Base-by-base conservation (phyloP, 345 rosid genomes). In the Limnanthes douglasii region DNA sequence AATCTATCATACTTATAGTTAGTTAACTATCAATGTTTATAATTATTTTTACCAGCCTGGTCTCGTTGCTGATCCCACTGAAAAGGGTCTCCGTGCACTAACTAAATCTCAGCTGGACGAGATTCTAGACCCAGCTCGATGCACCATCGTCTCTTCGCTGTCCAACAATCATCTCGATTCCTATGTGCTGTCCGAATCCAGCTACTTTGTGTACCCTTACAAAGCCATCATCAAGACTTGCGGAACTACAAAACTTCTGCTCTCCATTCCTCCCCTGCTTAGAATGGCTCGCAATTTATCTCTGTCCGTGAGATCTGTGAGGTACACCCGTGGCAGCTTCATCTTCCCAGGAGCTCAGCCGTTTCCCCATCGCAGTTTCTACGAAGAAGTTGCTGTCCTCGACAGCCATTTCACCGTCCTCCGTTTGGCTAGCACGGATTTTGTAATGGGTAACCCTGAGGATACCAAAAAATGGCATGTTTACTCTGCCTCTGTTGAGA, bases 311-410 rank as follows among this genome's bases (percentile, higher is more conserved):
- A 51, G 37, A 26, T 35, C 55, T 2, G 83, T 72, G n/a, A 59
- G 53, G 36, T 84, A 84, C 76, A 43, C 86, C 7, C 80, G 93
- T 22, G 95, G 95, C 59, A 72, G 59, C 64, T 84, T 84, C 70
- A 75, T 75, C 35, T 83, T 78, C 56, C 95, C 95, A 3, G 46
- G 47, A 21, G 50, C 51, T 35, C 95, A 83, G 40, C 95, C 86
- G 0, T 58, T 62, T 27, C 95, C 95, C 11, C 85, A 83, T 56
- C 75, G 83, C 1, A 66, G 56, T 66, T 78, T 84, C 53, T 38
- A 68, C 11, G 84, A 78, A 14, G 93, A 84, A 48, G 74, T 75
- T 1, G 21, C 69, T 1, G 40, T 37, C 6, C 56, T 84, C 39
- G 73, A 75, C 51, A 60, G 41, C n/a, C 55, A 53, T 30, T 74